phyloP scores from a whole-genome alignment of 2,329 filamentous ascomycete species.

The Aspergillus pseudotamarii region DNA sequence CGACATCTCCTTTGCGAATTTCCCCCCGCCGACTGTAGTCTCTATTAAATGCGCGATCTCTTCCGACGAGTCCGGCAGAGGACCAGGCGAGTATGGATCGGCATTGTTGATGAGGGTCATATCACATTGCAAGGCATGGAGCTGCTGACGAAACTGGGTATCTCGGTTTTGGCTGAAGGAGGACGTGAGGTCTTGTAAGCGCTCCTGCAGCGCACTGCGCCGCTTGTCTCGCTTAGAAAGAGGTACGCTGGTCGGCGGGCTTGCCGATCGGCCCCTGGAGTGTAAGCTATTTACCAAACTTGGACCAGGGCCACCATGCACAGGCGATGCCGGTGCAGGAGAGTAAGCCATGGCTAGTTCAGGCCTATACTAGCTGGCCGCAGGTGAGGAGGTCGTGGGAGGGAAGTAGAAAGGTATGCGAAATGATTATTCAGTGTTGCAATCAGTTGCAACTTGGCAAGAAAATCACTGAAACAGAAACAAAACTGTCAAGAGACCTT shows the following conservation, averaged over 20 bases:
- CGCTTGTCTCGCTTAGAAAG: slow-evolving; percentile 88
- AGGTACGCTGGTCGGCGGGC: slow-evolving; percentile 39
- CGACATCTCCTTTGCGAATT: slow-evolving; percentile 68
- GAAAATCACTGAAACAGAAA: not conserved
- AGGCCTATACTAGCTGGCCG: slow-evolving; percentile 10
- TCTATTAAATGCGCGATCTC: slow-evolving; percentile 67
- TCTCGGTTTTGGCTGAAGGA: slow-evolving; percentile 81
- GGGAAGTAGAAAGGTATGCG: slow-evolving; percentile 5
- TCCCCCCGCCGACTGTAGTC: slow-evolving; percentile 59
- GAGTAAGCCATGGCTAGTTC: slow-evolving; percentile 42
- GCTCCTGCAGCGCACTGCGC: slow-evolving; percentile 78
- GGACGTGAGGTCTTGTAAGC: slow-evolving; percentile 73
- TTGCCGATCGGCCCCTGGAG: slow-evolving; percentile 32
- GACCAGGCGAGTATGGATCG: slow-evolving; percentile 73
- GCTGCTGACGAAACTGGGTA: slow-evolving; percentile 81
- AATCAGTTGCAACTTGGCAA: not conserved
- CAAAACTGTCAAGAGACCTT: not conserved
- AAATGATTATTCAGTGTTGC: not conserved
- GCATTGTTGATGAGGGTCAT: slow-evolving; percentile 83
- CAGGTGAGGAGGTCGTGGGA: slow-evolving; percentile 9
- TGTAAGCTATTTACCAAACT: slow-evolving; percentile 26
- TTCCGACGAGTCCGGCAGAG: slow-evolving; percentile 67
- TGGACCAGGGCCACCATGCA: slow-evolving; percentile 20
- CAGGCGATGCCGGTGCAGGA: slow-evolving; percentile 39
- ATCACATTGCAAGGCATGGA: slow-evolving; percentile 89